phyloP scores from a whole-genome alignment of 2,329 filamentous ascomycete species.

The Chrysoporthe austroafricana region DNA sequence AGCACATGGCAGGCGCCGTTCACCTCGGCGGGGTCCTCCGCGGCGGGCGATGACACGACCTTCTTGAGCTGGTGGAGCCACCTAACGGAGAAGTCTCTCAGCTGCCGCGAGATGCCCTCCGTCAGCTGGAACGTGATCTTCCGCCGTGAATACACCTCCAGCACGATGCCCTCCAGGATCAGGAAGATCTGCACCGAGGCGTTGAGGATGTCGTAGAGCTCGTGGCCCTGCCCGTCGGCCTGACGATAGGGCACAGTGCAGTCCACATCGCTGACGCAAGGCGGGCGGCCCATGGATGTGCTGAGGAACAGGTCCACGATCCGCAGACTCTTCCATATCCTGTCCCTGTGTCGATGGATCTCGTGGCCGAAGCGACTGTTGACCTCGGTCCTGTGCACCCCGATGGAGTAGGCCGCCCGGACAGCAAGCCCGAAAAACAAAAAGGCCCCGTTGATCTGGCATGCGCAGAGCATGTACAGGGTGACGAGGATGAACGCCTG shows the following conservation, averaged over 20 bases:
- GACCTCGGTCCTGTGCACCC: constrained; percentile 57
- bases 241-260: constrained; percentile 55
- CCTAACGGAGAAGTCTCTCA: constrained; percentile 54
- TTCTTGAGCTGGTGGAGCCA: constrained; percentile 53
- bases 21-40: constrained; percentile 37
- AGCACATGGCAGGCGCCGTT: constrained; percentile 56
- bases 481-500: constrained; percentile 56
- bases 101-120: constrained; percentile 56
- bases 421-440: constrained; percentile 58
- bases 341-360: constrained; percentile 49
- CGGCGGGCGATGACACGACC: constrained; percentile 36
- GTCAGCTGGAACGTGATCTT: constrained; percentile 58
- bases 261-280: constrained; percentile 57
- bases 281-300: constrained; percentile 58
- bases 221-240: constrained; percentile 41
- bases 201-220: constrained; percentile 51
- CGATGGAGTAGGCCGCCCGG: constrained; percentile 56
- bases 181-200: constrained; percentile 57
- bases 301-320: constrained; percentile 57
- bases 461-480: constrained; percentile 58
- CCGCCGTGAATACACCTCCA: constrained; percentile 56
- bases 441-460: constrained; percentile 59
- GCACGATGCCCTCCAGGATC: constrained; percentile 54
- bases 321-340: constrained; percentile 58
- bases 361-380: constrained; percentile 54